Percentiles rank a stretch among this genome's conserved stretches.
Conservation (phyloP, 2,329 filamentous ascomycete species). For the Hymenoscyphus repandus region DNA sequence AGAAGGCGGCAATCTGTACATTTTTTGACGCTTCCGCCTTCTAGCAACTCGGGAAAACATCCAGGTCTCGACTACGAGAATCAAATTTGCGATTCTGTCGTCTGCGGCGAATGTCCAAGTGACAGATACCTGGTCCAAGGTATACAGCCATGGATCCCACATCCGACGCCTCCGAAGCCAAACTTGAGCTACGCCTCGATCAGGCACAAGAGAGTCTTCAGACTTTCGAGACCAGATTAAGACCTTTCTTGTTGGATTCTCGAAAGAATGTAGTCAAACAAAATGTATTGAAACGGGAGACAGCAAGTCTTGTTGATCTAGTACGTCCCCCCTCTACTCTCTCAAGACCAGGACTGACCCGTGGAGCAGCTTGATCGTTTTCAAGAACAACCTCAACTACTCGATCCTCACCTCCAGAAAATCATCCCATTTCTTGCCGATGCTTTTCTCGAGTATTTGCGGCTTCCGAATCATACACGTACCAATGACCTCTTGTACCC, state of each 20-base stretch:
- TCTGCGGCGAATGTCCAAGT: background rate
- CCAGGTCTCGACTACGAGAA: no score
- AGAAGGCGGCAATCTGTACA: no score
- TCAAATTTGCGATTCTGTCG: no score
- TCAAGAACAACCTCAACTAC: slow-evolving; percentile 88
- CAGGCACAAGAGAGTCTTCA: slow-evolving; percentile 53
- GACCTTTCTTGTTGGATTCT: slow-evolving; percentile 47
- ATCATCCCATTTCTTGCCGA: slow-evolving; percentile 71
- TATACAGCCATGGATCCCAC: background rate
- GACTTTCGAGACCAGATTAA: slow-evolving; percentile 51
- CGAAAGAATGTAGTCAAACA: slow-evolving; percentile 40
- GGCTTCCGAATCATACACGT: slow-evolving; percentile 37
- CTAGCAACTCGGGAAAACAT: no score
- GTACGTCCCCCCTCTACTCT: slow-evolving; percentile 30
- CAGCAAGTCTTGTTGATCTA: slow-evolving; percentile 41
- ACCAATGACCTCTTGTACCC: slow-evolving; percentile 28
- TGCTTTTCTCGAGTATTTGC: slow-evolving; percentile 67
- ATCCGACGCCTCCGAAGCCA: slow-evolving; percentile 58
- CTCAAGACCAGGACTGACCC: slow-evolving; percentile 12
- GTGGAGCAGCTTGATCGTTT: slow-evolving; percentile 69
- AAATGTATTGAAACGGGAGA: slow-evolving; percentile 46
- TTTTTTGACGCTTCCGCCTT: no score
- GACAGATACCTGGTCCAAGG: background rate
- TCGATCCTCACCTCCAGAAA: slow-evolving; percentile 75
- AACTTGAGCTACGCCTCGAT: slow-evolving; percentile 58